Evolutionary conservation across 2,329 filamentous ascomycete genomes (phyloP).

Genomic region (Sporothrix sp.): DNA sequence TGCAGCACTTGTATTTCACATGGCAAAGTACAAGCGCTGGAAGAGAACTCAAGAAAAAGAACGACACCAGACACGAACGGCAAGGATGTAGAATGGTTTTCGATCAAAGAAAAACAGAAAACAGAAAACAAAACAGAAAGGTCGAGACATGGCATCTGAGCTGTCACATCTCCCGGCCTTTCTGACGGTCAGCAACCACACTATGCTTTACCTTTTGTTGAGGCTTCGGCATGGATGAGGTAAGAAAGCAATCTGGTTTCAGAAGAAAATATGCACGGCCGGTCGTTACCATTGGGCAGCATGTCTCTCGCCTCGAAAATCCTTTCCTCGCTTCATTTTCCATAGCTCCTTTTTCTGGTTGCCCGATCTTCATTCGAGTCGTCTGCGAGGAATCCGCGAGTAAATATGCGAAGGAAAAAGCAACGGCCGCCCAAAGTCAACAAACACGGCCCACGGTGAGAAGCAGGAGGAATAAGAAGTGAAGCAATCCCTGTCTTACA

Average conservation of each 20-base stretch:
- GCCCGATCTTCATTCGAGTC: too few relatives aligned
- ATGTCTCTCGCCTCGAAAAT: neutral
- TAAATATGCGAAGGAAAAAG: too few relatives aligned
- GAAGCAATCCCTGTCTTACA: neutral
- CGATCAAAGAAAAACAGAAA: neutral
- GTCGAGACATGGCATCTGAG: neutral
- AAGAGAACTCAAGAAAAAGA: neutral
- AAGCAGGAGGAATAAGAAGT: neutral
- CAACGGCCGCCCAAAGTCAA: too few relatives aligned
- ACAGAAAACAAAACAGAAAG: neutral
- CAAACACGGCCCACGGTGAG: neutral
- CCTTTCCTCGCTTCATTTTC: neutral
- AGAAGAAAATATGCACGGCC: neutral
- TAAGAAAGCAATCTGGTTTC: too few relatives aligned
- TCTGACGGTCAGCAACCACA: neutral
- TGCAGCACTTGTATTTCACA: constrained; percentile 8
- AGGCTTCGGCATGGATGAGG: neutral
- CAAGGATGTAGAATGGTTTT: neutral
- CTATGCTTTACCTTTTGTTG: neutral
- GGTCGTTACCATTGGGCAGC: neutral
- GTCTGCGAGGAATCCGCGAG: too few relatives aligned
- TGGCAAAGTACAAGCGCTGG: neutral
- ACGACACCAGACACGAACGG: neutral
- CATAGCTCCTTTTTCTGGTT: neutral
- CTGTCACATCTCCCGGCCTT: neutral